phyloP scores from a whole-genome alignment of 352 stramenopile species.

The Phytophthora brassicae region DNA sequence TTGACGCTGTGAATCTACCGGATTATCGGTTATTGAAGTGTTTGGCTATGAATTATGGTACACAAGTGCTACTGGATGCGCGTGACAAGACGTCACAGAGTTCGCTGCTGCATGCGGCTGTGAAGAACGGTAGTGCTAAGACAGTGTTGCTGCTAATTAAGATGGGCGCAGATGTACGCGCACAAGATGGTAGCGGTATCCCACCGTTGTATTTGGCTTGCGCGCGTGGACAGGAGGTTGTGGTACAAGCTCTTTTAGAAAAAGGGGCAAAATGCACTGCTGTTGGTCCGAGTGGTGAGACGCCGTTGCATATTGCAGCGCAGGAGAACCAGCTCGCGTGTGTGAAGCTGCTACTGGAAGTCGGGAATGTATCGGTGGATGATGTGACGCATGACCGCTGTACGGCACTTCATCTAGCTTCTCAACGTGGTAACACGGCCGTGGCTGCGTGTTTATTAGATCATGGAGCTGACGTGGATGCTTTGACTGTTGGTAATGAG shows the following conservation, averaged over 20 bases:
- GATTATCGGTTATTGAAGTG: constrained; percentile 60
- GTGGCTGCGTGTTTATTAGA: constrained; percentile 69
- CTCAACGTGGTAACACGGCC: constrained; percentile 73
- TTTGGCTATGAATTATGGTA: constrained; percentile 51
- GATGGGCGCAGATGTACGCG: constrained; percentile 65
- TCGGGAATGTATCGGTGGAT: constrained; percentile 54
- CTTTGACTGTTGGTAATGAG: constrained; percentile 60
- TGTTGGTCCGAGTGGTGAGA: constrained; percentile 75
- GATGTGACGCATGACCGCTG: constrained; percentile 55
- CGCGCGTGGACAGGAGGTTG: constrained; percentile 60
- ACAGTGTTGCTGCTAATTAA: constrained; percentile 61
- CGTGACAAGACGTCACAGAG: constrained; percentile 46
- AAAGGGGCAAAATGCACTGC: constrained; percentile 51
- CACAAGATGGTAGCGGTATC: constrained; percentile 63
- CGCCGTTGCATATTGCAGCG: constrained; percentile 73
- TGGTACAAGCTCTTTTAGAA: constrained; percentile 62
- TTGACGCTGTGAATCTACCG: constrained; percentile 47
- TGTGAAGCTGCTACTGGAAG: constrained; percentile 58
- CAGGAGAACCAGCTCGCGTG: constrained; percentile 82
- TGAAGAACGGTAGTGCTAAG: constrained; percentile 56
- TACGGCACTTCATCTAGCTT: constrained; percentile 77
- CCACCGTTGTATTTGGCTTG: constrained; percentile 76
- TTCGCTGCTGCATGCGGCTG: constrained; percentile 63
- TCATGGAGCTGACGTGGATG: constrained; percentile 69
- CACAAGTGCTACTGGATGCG: constrained; percentile 43